phyloP scores from a whole-genome alignment of 257 asterid genomes.

The Gardenia jasminoides region DNA sequence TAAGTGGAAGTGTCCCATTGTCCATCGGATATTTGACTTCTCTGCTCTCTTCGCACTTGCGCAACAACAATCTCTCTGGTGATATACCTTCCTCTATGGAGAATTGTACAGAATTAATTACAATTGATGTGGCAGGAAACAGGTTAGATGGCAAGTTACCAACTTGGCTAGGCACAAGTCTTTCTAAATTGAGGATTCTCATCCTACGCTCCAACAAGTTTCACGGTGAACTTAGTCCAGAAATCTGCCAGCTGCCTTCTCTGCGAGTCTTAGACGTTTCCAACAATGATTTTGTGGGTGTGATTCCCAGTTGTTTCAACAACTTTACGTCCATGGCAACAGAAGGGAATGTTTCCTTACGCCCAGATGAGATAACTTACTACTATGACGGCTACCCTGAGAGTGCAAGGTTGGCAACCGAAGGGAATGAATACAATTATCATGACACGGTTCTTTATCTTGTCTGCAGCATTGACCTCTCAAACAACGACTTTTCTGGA shows the following conservation, averaged over 20 bases:
- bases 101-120: background rate
- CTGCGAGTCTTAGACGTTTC: background rate
- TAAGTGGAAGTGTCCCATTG: slow-evolving; percentile 30
- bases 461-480: too few relatives aligned
- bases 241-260: background rate
- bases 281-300: background rate
- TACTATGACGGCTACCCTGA: background rate
- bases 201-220: background rate
- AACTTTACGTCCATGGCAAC: background rate
- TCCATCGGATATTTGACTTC: slow-evolving; percentile 13
- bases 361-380: background rate
- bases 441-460: too few relatives aligned
- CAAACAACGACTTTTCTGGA: too few relatives aligned
- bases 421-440: too few relatives aligned
- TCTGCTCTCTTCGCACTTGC: background rate
- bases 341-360: background rate
- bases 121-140: background rate
- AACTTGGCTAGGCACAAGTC: background rate
- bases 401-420: too few relatives aligned
- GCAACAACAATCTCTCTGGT: background rate
- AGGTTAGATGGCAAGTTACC: background rate
- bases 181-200: background rate
- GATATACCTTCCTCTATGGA: background rate
- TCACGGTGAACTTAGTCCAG: background rate
- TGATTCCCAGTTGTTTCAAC: background rate